Conservation (phyloP, 176 grass and related monocot genomes). For the Eleusine coracana region DNA sequence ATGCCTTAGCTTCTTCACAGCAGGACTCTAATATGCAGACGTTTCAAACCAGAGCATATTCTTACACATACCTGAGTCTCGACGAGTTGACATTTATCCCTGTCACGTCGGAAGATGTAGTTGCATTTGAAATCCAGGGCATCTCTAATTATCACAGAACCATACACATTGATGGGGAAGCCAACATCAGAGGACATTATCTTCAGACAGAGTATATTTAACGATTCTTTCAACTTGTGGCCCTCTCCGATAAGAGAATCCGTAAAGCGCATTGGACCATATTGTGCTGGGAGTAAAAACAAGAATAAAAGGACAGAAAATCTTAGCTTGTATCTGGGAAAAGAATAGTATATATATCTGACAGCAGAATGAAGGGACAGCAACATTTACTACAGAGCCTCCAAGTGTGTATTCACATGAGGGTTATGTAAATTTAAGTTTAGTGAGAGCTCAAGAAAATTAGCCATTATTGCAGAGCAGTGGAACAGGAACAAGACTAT, state of each 20-base stretch:
- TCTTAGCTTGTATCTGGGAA: not conserved
- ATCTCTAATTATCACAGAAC: slow-evolving; percentile 32
- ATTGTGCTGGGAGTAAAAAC: slow-evolving; percentile 3
- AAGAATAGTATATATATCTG: not conserved
- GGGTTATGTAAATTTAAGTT: not conserved
- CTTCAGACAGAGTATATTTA: slow-evolving; percentile 35
- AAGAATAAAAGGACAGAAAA: too few species aligned
- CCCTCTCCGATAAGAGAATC: slow-evolving; percentile 20
- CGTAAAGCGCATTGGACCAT: slow-evolving; percentile 37
- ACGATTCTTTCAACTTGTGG: slow-evolving; percentile 7
- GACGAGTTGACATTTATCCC: slow-evolving; percentile 31
- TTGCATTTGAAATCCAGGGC: slow-evolving; percentile 20
- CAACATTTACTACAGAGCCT: too few species aligned
- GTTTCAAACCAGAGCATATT: too few species aligned
- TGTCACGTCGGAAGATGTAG: slow-evolving; percentile 23
- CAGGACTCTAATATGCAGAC: too few species aligned
- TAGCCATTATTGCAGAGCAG: too few species aligned
- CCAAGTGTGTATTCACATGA: not conserved
- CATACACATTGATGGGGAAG: slow-evolving; percentile 34
- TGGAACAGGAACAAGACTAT: too few species aligned
- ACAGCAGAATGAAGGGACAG: too few species aligned
- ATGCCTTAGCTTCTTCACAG: too few species aligned
- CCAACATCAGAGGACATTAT: slow-evolving; percentile 31
- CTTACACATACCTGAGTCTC: not conserved
- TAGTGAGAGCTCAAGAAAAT: not conserved